phyloP scores from a whole-genome alignment of 306 rosid species.

The Gastrolobium bilobum region DNA sequence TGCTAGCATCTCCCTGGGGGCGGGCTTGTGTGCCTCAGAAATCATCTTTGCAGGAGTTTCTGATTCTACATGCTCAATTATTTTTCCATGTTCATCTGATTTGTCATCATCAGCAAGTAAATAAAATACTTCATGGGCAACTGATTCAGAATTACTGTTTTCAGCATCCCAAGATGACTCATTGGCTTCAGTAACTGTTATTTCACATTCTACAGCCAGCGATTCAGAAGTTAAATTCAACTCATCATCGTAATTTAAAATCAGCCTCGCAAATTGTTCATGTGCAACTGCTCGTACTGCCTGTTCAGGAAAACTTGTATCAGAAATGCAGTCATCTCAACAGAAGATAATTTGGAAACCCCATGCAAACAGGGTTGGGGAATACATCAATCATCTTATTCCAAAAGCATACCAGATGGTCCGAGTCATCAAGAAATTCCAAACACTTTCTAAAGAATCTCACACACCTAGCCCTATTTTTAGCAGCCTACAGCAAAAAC shows the following conservation, averaged over 20 bases:
- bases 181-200: slow-evolving; percentile 70
- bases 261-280: slow-evolving; percentile 97
- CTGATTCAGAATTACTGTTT: slow-evolving; percentile 63
- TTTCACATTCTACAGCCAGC: slow-evolving; percentile 69
- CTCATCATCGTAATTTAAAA: slow-evolving; percentile 80
- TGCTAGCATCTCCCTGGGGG: slow-evolving; percentile 56
- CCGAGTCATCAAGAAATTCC: slow-evolving; percentile 90
- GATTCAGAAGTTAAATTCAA: slow-evolving; percentile 77
- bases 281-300: slow-evolving; percentile 96
- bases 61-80: slow-evolving; percentile 53
- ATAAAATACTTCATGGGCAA: slow-evolving; percentile 54
- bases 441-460: slow-evolving; percentile 86
- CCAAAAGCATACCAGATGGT: slow-evolving; percentile 78
- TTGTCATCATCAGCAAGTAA: slow-evolving; percentile 55
- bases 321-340: slow-evolving; percentile 44
- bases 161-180: slow-evolving; percentile 73
- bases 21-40: slow-evolving; percentile 55
- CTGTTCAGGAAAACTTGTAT: slow-evolving; percentile 61
- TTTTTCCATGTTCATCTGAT: slow-evolving; percentile 57
- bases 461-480: slow-evolving; percentile 85
- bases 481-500: slow-evolving; percentile 74
- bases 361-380: not conserved
- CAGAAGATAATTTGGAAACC: slow-evolving; percentile 12
- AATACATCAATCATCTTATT: slow-evolving; percentile 33
- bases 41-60: slow-evolving; percentile 63